Conservation (phyloP, 352 stramenopile species). For the Pythium plurisporium region DNA sequence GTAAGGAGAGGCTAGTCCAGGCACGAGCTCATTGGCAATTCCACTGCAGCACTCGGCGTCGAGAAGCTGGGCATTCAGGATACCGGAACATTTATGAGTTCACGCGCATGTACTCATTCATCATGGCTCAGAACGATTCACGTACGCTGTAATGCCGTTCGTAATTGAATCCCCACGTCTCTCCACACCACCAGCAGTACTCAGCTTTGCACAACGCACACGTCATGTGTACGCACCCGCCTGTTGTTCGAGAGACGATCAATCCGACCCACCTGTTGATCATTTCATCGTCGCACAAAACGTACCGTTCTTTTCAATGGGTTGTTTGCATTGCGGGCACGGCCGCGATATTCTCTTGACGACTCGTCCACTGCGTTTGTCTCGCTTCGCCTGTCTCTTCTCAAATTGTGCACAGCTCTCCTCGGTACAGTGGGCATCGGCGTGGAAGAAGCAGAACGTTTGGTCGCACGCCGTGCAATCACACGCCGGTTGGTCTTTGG, state of each 20-base stretch:
- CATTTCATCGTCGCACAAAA: not conserved
- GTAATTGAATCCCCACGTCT: slow-evolving; percentile 1
- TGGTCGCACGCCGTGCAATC: slow-evolving; percentile 30
- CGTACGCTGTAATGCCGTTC: slow-evolving; percentile 7
- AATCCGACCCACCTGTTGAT: not conserved
- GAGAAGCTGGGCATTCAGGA: not conserved
- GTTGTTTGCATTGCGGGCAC: slow-evolving; percentile 44
- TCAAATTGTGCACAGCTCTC: slow-evolving; percentile 37
- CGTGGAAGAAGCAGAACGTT: slow-evolving; percentile 53
- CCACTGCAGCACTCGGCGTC: slow-evolving; percentile 1
- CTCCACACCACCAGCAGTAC: slow-evolving; percentile 14
- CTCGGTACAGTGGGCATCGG: slow-evolving; percentile 36
- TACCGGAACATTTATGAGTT: not conserved
- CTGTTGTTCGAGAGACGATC: not conserved
- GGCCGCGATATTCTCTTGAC: slow-evolving; percentile 35
- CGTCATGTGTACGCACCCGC: slow-evolving; percentile 12
- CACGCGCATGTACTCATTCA: too few species aligned
- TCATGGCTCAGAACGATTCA: too few species aligned
- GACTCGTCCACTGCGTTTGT: slow-evolving; percentile 32
- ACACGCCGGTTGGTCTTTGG: slow-evolving; percentile 37
- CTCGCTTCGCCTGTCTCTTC: slow-evolving; percentile 18
- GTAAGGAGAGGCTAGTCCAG: not conserved
- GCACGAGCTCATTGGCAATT: not conserved
- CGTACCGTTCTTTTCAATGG: slow-evolving; percentile 43
- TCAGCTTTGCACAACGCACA: slow-evolving; percentile 3